Base-by-base conservation (phyloP, 352 stramenopile species). In the Aphanomyces invadans region DNA sequence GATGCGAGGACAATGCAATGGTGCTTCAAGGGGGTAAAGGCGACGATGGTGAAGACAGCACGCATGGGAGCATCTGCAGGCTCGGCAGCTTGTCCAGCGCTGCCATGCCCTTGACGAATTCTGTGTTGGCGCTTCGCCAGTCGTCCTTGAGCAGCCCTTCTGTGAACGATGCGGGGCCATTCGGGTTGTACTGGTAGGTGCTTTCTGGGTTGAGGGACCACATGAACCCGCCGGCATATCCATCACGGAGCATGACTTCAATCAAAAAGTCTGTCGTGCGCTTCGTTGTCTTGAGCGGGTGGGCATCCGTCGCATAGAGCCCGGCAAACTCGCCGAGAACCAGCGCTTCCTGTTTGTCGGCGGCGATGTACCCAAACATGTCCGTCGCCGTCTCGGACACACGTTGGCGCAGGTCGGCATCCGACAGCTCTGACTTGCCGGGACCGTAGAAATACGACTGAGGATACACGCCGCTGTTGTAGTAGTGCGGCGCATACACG, bases 131-230 rank as follows among this genome's bases (percentile, higher is more conserved):
- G 15, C 80, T 86, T 9, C 88, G 66, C 81, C 81, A 90, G 70
- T 90, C 81, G 49, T 87, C 76, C 12, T 75, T 68, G 31, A 90
- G 70, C 55, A 90, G 52, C 0, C 81, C 81, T 59, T 90, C 81
- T 1, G 76, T 86, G 59, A 86, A 90, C 0, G 66, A 64, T 36
- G 78, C 80, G 59, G 73, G 83, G 1, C 66, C 72, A 57, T 21
- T 57, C 1, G 74, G 74, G 68, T 86, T 86, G 70, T 81, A 89
- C 53, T 85, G 71, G 67, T 88, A 90, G 63, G 73, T 74, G 55
- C 71, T 82, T 67, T 92, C 80, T 0, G 83, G 80, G 45, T 90
- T 89, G 51, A 92, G 68, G 28, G 79, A 87, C 78, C 83, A 90
- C 32, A 86, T 75, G 56, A 87, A 92, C 26, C 80, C 83, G 11